Evolutionary conservation across 164 flowering plant species (phyloP), one percentile per base, ranked within the genome.

Genomic region (Annona cherimola): DNA sequence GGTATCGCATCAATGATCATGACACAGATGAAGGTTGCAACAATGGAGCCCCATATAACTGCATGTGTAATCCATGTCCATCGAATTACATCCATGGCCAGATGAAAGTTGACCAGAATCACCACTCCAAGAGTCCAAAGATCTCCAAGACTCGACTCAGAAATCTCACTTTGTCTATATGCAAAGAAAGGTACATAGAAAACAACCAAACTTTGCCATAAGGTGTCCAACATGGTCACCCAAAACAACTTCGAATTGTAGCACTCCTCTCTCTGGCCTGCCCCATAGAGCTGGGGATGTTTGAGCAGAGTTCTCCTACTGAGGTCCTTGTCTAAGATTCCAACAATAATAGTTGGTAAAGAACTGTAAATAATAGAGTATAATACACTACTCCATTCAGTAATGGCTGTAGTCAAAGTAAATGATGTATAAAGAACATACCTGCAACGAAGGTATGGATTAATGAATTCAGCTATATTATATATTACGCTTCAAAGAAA

Each of bases 61-160:
- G 85, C 91, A 77, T 96, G 99, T 61, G 89, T 81, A 71, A 93
- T 77, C 98, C 94, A 90, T 35, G 80, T 80, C 99, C 99, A 96
- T 68, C 95, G 75, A 42, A 86, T 76, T 55, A 96, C 87, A 71
- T 96, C 99, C 97, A 96, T 88, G 26, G 97, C 96, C 79, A 96
- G 78, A 79, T 96, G 99, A 72, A 90, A 35, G 76, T 96, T 96
- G 45, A 93, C 99, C 78, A 90, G 59, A 68, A 91, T 83, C 57
- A 96, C 99, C 6, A 83, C 89, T 18, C 91, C 91, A 66, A 96
- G 76, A 60, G 90, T 91, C 99, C 99, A 96, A 19, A 96, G 85
- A 83, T 96, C 96, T 71, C 99, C 98, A 0, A 96, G 67, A 73
- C 90, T 76, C 26, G 99, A 83, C 6, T 43, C 79, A 76, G 89